Conservation (phyloP, 2,329 filamentous ascomycete genomes). For the Phaeosphaeriaceae sp. region DNA sequence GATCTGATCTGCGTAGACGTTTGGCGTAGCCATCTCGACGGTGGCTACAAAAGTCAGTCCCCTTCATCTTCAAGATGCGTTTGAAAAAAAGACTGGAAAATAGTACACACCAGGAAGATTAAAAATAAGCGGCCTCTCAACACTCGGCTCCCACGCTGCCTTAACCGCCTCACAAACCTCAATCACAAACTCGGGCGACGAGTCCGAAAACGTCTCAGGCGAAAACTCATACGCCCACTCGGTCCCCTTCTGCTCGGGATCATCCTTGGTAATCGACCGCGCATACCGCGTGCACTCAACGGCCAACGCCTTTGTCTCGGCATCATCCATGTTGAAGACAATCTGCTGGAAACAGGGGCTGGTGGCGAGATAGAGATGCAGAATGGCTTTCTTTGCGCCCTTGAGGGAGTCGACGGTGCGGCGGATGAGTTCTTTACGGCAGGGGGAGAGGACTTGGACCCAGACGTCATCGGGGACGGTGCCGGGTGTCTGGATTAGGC, state of each 20-base stretch:
- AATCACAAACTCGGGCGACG: slow-evolving; percentile 80
- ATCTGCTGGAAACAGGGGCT: slow-evolving; percentile 94
- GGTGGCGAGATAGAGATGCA: slow-evolving; percentile 95
- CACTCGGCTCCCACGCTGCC: slow-evolving; percentile 84
- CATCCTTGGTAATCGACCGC: slow-evolving; percentile 85
- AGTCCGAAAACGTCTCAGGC: slow-evolving; percentile 90
- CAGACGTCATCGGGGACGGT: slow-evolving; percentile 86
- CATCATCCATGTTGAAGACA: slow-evolving; percentile 85
- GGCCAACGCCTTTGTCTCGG: slow-evolving; percentile 81
- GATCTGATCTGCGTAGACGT: slow-evolving; percentile 94
- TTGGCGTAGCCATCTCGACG: slow-evolving; percentile 92
- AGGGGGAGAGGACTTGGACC: slow-evolving; percentile 91
- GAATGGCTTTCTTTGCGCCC: slow-evolving; percentile 89
- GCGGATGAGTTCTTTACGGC: slow-evolving; percentile 87
- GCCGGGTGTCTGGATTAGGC: slow-evolving; percentile 83
- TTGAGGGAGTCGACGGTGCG: slow-evolving; percentile 87
- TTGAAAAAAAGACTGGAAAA: too few species aligned
- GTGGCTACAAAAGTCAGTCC: slow-evolving; percentile 73
- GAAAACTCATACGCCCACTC: slow-evolving; percentile 84
- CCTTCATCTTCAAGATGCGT: too few species aligned
- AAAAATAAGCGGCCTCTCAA: slow-evolving; percentile 86
- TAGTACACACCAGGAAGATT: slow-evolving; percentile 75
- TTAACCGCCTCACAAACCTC: slow-evolving; percentile 92
- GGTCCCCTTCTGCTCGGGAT: slow-evolving; percentile 62
- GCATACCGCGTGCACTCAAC: slow-evolving; percentile 86